Evolutionary conservation across 805 yeast genomes (phyloP).

Genomic region (Zygosaccharomyces gambellarensis): DNA sequence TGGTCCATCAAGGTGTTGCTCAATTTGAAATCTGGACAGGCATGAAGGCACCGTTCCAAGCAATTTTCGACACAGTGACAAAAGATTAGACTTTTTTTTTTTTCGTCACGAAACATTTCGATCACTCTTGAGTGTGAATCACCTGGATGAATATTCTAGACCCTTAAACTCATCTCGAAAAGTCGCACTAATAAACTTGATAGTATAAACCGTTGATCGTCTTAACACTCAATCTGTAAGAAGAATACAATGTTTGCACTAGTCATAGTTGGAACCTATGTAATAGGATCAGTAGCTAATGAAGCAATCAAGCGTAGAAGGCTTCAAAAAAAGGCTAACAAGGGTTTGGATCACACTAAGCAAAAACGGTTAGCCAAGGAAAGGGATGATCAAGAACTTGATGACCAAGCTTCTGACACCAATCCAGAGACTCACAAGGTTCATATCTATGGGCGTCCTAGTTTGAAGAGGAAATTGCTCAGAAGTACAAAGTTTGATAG

Average conservation of each 20-base stretch:
- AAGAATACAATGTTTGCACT: neutral
- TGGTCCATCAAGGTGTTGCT: conserved; percentile 86
- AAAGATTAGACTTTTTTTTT: conserved; percentile 12
- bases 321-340: neutral
- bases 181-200: neutral
- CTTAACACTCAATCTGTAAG: neutral
- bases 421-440: conserved; percentile 3
- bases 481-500: neutral
- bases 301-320: neutral
- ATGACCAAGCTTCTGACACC: neutral
- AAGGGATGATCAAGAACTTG: neutral
- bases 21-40: conserved; percentile 82
- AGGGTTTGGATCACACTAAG: neutral
- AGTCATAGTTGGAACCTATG: neutral
- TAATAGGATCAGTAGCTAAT: neutral
- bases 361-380: neutral
- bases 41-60: conserved; percentile 54
- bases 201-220: neutral
- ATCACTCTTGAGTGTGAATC: neutral
- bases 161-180: neutral
- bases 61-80: conserved; percentile 57
- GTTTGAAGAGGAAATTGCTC: neutral
- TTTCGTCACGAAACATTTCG: neutral
- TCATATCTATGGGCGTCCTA: conserved; percentile 2
- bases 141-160: neutral